Conservation (phyloP, 805 yeast species). For the Deakozyma indianensis region DNA sequence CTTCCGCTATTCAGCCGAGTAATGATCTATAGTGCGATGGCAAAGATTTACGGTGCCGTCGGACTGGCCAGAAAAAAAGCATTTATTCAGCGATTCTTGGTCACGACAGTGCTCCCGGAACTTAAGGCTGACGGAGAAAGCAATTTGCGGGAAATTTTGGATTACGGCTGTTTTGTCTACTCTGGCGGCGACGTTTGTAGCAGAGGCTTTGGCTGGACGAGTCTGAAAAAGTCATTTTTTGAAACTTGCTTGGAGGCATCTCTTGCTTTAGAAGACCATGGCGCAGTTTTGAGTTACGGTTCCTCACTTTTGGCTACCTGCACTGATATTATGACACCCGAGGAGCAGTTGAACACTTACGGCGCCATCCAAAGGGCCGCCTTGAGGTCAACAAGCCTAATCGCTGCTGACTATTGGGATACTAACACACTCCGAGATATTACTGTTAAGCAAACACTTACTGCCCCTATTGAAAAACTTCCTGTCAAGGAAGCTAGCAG, state of each 20-base stretch:
- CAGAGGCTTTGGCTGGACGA: constrained; percentile 34
- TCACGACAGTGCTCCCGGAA: constrained; percentile 27
- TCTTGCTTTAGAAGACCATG: constrained; percentile 33
- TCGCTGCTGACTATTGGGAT: constrained; percentile 49
- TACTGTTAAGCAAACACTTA: constrained; percentile 9
- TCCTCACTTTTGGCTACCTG: constrained; percentile 42
- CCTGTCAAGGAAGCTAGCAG: constrained; percentile 4
- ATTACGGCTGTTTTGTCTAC: constrained; percentile 36
- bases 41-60: constrained; percentile 46
- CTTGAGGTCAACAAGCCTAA: constrained; percentile 7
- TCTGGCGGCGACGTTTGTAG: constrained; percentile 30
- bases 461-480: constrained; percentile 2
- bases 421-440: constrained; percentile 44
- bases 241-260: constrained; percentile 39
- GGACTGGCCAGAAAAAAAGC: constrained; percentile 54
- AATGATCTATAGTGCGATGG: constrained; percentile 49
- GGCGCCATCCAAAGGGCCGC: constrained; percentile 20
- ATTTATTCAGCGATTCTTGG: constrained; percentile 50
- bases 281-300: constrained; percentile 32
- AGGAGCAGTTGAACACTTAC: constrained; percentile 39
- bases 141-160: constrained; percentile 31
- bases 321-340: constrained; percentile 35
- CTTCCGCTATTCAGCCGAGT: constrained; percentile 41
- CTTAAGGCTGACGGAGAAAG: constrained; percentile 10
- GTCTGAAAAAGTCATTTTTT: constrained; percentile 41